phyloP scores from a whole-genome alignment of 345 rosid genomes.

The Turnera subulata region DNA sequence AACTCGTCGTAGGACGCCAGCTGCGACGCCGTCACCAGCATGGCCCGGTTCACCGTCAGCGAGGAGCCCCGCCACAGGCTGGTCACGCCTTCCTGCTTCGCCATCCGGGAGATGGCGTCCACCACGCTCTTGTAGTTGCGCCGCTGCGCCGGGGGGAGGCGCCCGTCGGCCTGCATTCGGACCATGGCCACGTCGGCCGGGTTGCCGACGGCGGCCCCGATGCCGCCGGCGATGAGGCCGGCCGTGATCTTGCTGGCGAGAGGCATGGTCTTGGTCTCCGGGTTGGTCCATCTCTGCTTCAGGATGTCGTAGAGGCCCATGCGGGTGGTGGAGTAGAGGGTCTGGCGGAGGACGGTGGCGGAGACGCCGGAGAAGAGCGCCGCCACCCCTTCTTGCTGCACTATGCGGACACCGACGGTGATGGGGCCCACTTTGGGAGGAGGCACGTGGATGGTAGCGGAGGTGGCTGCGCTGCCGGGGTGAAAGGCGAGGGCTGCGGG shows the following conservation, averaged over 20 bases:
- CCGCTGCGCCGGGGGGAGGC: slow-evolving; percentile 54
- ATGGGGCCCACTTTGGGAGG: slow-evolving; percentile 52
- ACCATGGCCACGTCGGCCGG: slow-evolving; percentile 96
- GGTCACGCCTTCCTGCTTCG: slow-evolving; percentile 64
- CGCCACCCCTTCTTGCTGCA: slow-evolving; percentile 55
- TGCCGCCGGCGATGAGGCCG: slow-evolving; percentile 71
- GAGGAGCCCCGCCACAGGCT: slow-evolving; percentile 84
- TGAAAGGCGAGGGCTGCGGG: slow-evolving; percentile 70
- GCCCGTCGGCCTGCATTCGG: slow-evolving; percentile 90
- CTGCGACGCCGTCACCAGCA: slow-evolving; percentile 86
- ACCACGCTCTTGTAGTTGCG: slow-evolving; percentile 74
- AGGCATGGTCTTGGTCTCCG: slow-evolving; percentile 51
- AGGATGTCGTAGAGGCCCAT: slow-evolving; percentile 80
- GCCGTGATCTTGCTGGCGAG: slow-evolving; percentile 47
- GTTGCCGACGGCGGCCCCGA: slow-evolving; percentile 82
- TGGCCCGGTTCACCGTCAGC: slow-evolving; percentile 76
- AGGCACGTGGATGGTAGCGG: slow-evolving; percentile 18
- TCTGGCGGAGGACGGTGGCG: slow-evolving; percentile 82
- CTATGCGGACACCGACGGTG: slow-evolving; percentile 45
- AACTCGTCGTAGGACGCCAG: slow-evolving; percentile 75
- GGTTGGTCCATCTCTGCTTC: slow-evolving; percentile 70
- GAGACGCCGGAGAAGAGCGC: slow-evolving; percentile 81
- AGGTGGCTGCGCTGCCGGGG: slow-evolving; percentile 8
- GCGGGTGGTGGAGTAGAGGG: slow-evolving; percentile 80
- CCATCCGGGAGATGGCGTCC: slow-evolving; percentile 70